Conservation (phyloP, 495 filamentous ascomycete genomes). For the Clohesyomyces aquaticus region DNA sequence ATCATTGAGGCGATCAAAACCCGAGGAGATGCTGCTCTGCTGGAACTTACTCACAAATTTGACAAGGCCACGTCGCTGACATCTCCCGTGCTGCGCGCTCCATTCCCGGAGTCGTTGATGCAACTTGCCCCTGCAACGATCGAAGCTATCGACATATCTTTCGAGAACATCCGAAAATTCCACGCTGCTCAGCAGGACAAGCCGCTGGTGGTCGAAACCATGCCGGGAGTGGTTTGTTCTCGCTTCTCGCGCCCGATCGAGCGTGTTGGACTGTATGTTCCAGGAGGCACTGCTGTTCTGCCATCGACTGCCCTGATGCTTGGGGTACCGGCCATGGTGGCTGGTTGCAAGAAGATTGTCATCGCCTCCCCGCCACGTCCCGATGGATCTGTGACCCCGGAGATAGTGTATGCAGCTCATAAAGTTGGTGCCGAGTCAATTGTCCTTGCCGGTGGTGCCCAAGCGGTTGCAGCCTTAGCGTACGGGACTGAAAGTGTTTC, state of each 20-base stretch:
- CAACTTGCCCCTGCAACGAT: conserved; percentile 77
- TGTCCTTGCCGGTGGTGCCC: conserved; percentile 91
- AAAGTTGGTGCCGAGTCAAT: conserved; percentile 95
- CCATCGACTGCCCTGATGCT: conserved; percentile 97
- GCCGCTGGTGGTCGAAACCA: conserved; percentile 84
- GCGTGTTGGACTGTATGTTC: conserved; percentile 90
- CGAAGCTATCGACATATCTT: conserved; percentile 88
- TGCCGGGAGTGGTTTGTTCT: conserved; percentile 94
- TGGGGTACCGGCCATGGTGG: conserved; percentile 94
- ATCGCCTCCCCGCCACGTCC: conserved; percentile 87
- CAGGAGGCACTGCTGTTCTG: conserved; percentile 92
- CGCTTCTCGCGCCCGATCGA: conserved; percentile 93
- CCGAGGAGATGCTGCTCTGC: conserved; percentile 81
- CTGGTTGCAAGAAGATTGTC: conserved; percentile 94
- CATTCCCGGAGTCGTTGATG: conserved; percentile 85
- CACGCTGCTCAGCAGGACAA: conserved; percentile 87
- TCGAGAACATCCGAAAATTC: conserved; percentile 91
- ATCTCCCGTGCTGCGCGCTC: conserved; percentile 83
- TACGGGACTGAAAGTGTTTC: conserved; percentile 81
- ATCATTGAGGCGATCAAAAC: conserved; percentile 84
- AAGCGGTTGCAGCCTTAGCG: conserved; percentile 90
- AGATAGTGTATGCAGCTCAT: conserved; percentile 98
- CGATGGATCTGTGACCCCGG: conserved; percentile 89
- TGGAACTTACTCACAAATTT: conserved; percentile 95
- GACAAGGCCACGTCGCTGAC: conserved; percentile 90